Evolutionary conservation across 2,329 filamentous ascomycete species (phyloP).

Genomic region (Hansfordia pulvinata): DNA sequence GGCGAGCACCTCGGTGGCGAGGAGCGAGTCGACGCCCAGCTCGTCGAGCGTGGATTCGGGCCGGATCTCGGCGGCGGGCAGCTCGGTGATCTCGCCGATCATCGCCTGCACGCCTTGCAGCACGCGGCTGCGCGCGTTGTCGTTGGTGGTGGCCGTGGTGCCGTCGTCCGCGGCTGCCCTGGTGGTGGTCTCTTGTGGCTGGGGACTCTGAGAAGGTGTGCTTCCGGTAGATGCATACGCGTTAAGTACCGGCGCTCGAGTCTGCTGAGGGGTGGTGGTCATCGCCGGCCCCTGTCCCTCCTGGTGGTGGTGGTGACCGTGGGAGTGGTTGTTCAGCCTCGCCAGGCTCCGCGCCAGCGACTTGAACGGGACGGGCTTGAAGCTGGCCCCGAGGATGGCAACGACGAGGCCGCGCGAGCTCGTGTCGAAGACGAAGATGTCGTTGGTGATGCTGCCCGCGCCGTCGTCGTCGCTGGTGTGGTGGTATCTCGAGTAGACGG

Average conservation of each 20-base stretch:
- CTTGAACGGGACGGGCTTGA: conserved; percentile 12
- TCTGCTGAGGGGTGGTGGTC: not conserved
- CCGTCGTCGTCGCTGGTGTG: conserved; percentile 12
- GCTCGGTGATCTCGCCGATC: conserved; percentile 16
- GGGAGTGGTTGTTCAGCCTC: conserved; percentile 7
- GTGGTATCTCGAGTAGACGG: conserved; percentile 5
- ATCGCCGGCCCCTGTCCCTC: not conserved
- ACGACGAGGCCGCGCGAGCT: conserved; percentile 14
- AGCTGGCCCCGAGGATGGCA: conserved; percentile 19
- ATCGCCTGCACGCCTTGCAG: conserved; percentile 6
- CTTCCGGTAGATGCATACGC: too few relatives aligned
- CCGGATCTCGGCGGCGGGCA: conserved; percentile 22
- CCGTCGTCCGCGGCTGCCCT: not conserved
- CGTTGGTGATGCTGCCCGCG: conserved; percentile 12
- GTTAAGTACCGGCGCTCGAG: too few relatives aligned
- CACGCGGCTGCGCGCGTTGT: conserved; percentile 1
- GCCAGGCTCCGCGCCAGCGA: conserved; percentile 16
- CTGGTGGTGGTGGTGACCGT: conserved; percentile 1
- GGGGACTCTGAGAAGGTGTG: too few relatives aligned
- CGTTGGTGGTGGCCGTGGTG: not conserved
- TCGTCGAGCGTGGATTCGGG: conserved; percentile 22
- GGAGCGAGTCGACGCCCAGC: conserved; percentile 34
- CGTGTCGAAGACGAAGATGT: conserved; percentile 21
- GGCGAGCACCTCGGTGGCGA: conserved; percentile 30
- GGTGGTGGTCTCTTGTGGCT: not conserved